These are phyloP conservation scores for Circinella umbellata DNA, from an alignment of 371 early-diverging fungal genomes.

Conservation along the genomic window DNA sequence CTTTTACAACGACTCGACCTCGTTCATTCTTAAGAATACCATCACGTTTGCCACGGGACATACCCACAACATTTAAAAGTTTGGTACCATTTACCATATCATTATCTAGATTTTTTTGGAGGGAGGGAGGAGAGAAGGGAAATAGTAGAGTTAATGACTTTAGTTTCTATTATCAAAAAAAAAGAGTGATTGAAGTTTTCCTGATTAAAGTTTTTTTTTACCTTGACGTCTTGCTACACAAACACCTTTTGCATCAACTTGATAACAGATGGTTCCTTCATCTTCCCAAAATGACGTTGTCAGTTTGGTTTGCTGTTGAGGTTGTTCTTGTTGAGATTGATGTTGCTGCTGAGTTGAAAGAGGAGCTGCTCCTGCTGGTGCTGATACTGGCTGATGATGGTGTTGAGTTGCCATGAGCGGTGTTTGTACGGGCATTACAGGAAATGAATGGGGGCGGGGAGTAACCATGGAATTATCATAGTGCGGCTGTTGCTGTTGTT, in stretches of 20 bases:
- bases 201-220: slow-evolving; percentile 25
- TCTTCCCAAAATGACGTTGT: slow-evolving; percentile 81
- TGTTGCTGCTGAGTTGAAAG: slow-evolving; percentile 9
- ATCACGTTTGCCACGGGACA: slow-evolving; percentile 90
- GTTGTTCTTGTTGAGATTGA: not conserved
- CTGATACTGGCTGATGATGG: slow-evolving; percentile 21
- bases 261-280: slow-evolving; percentile 75
- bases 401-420: slow-evolving; percentile 6
- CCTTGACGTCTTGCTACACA: slow-evolving; percentile 74
- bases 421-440: slow-evolving; percentile 8
- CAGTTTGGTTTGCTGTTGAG: slow-evolving; percentile 50
- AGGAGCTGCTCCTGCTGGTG: slow-evolving; percentile 9
- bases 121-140: not conserved
- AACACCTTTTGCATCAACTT: slow-evolving; percentile 72
- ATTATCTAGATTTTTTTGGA: slow-evolving; percentile 55
- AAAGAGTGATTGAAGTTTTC: too few species aligned
- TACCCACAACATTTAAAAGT: slow-evolving; percentile 81
- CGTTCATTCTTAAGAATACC: slow-evolving; percentile 87
- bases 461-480: slow-evolving; percentile 3
- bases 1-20: slow-evolving; percentile 83
- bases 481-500: slow-evolving; percentile 8
- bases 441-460: slow-evolving; percentile 9
- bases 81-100: slow-evolving; percentile 91
- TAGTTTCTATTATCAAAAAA: too few species aligned
- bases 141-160: too few species aligned